These are phyloP conservation scores for Naegleria fowleri DNA, from an alignment of 208 protist genomes.

Conservation along the genomic window DNA sequence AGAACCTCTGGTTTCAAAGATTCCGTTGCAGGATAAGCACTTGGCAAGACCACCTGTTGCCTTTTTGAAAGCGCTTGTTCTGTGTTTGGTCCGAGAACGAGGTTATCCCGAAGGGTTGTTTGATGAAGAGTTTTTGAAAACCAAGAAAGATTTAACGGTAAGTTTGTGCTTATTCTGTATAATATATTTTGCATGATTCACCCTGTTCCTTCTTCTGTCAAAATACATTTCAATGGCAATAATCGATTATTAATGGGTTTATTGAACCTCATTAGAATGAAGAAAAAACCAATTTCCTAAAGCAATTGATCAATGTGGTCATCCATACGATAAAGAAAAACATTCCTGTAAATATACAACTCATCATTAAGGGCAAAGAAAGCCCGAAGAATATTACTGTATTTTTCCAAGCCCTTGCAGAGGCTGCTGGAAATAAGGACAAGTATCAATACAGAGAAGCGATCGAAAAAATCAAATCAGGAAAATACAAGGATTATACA, in stretches of 20 bases:
- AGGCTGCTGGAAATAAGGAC: slow-evolving; percentile 2
- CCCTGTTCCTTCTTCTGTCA: too few species aligned
- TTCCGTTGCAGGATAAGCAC: not conserved
- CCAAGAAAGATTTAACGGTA: not conserved
- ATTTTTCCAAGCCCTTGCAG: not conserved
- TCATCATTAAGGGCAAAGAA: not conserved
- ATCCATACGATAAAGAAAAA: not conserved
- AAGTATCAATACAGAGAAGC: not conserved
- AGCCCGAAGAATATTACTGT: not conserved
- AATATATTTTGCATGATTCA: too few species aligned
- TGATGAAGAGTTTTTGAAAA: not conserved
- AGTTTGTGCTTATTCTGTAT: not conserved
- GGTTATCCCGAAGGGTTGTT: not conserved
- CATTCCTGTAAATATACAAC: not conserved
- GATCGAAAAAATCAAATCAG: not conserved
- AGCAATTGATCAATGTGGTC: not conserved
- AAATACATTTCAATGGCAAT: too few species aligned
- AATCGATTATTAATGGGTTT: too few species aligned
- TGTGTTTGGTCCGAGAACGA: not conserved
- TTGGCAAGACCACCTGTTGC: not conserved
- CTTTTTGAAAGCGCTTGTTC: not conserved
- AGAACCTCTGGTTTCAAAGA: not conserved
- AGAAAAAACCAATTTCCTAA: not conserved
- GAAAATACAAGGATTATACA: slow-evolving; percentile 21
- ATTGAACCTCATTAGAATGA: too few species aligned